Percentiles rank a stretch among this genome's conserved stretches.
Conservation (phyloP, 768 basidiomycete genomes). For the Lactarius deliciosus region DNA sequence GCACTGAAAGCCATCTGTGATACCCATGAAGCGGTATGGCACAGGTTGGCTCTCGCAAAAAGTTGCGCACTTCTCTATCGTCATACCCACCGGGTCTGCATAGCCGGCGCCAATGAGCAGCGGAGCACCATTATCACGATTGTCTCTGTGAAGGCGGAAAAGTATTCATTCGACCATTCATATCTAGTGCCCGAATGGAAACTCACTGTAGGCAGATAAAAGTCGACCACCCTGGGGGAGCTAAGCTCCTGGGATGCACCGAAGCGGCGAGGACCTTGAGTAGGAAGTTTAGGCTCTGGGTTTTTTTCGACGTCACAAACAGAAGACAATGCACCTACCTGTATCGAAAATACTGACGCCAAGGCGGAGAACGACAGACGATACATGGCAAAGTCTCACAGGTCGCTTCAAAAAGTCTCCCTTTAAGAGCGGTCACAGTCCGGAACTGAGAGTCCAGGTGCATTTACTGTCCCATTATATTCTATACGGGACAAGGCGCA, state of each 20-base stretch:
- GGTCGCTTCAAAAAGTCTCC: too few relatives aligned
- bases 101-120: conserved; percentile 52
- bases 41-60: conserved; percentile 42
- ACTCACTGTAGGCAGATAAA: conserved; percentile 3
- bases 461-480: too few relatives aligned
- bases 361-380: neutral
- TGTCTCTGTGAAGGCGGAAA: neutral
- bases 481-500: too few relatives aligned
- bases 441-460: too few relatives aligned
- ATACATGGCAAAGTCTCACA: neutral
- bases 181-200: neutral
- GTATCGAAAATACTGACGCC: neutral
- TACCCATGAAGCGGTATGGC: conserved; percentile 59
- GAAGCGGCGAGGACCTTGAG: neutral
- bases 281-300: too few relatives aligned
- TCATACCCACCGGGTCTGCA: conserved; percentile 54
- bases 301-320: neutral
- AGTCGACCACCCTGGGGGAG: neutral
- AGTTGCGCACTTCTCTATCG: conserved; percentile 48
- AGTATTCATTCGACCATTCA: neutral
- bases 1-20: conserved; percentile 63
- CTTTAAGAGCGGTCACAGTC: too few relatives aligned
- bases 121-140: neutral
- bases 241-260: neutral
- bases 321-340: neutral